These are phyloP conservation scores for Claviceps africana DNA, from an alignment of 2,329 filamentous ascomycete species.

Conservation along the genomic window DNA sequence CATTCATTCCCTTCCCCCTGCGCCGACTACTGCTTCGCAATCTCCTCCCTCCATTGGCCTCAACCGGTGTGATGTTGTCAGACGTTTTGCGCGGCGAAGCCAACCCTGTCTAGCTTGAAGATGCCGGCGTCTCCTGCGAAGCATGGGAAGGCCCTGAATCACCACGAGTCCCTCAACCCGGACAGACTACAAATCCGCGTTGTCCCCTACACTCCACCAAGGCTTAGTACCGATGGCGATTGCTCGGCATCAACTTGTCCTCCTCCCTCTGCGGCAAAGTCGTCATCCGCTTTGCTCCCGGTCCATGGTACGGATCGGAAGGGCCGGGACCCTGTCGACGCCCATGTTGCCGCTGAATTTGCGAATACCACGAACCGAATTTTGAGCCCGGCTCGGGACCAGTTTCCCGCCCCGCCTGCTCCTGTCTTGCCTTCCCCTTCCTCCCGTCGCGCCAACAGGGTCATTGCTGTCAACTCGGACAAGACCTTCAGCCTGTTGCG, in stretches of 20 bases:
- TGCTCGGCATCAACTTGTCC: constrained; percentile 14
- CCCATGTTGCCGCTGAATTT: neutral
- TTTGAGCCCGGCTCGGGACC: neutral
- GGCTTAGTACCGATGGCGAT: constrained; percentile 20
- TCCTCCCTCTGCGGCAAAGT: constrained; percentile 11
- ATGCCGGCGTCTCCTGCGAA: neutral
- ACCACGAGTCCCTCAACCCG: neutral
- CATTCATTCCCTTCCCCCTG: neutral
- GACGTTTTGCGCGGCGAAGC: neutral
- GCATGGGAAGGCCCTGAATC: neutral
- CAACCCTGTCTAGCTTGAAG: constrained; percentile 4
- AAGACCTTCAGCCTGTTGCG: constrained; percentile 43
- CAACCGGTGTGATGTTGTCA: constrained; percentile 1
- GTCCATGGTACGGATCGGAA: neutral
- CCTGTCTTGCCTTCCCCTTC: constrained; percentile 15
- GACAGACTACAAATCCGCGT: constrained; percentile 22
- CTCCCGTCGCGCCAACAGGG: constrained; percentile 16
- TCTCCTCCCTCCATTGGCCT: neutral
- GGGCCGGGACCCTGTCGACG: neutral
- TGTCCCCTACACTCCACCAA: constrained; percentile 25
- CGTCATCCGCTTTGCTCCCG: neutral
- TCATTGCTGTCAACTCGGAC: constrained; percentile 39
- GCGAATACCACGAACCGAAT: neutral
- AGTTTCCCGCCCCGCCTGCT: neutral
- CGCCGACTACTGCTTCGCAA: too few relatives aligned